Conservation (phyloP, 202 grass and related monocot genomes). For the Elaeis oleifera region DNA sequence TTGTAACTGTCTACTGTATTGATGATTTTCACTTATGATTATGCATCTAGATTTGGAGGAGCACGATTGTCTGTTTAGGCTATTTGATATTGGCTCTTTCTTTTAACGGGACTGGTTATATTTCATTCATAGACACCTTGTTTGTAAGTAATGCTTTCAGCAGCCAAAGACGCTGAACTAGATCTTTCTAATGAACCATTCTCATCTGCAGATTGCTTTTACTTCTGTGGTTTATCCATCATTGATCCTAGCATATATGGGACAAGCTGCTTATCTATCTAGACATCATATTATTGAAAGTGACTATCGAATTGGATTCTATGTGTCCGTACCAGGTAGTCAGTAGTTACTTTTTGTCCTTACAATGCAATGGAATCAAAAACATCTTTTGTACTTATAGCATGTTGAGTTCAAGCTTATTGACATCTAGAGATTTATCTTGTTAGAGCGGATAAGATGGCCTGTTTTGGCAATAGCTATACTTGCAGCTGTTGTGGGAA, state of each 20-base stretch:
- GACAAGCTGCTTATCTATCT: slow-evolving; percentile 94
- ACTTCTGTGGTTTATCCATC: slow-evolving; percentile 96
- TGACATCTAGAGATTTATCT: slow-evolving; percentile 16
- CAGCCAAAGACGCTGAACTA: too few species aligned
- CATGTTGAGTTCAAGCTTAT: slow-evolving; percentile 1
- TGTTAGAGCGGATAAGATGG: slow-evolving; percentile 73
- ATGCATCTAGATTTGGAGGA: too few species aligned
- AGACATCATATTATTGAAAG: slow-evolving; percentile 74
- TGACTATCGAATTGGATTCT: slow-evolving; percentile 87
- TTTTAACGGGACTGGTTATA: too few species aligned
- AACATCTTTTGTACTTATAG: too few species aligned
- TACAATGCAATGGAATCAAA: too few species aligned
- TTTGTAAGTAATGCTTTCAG: too few species aligned
- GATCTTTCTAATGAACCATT: slow-evolving; percentile 4
- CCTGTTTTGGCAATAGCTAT: slow-evolving; percentile 87
- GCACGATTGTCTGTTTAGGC: too few species aligned
- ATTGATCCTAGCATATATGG: slow-evolving; percentile 95
- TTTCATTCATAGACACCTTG: too few species aligned
- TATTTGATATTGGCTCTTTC: too few species aligned
- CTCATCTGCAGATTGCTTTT: slow-evolving; percentile 70
- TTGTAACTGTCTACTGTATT: too few species aligned
- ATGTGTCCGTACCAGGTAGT: slow-evolving; percentile 92
- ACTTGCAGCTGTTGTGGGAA: slow-evolving; percentile 90
- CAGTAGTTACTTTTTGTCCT: slow-evolving; percentile 4
- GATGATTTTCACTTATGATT: too few species aligned